These are phyloP conservation scores for Silene latifolia DNA, from an alignment of 148 eudicot genomes.

Conservation along the genomic window DNA sequence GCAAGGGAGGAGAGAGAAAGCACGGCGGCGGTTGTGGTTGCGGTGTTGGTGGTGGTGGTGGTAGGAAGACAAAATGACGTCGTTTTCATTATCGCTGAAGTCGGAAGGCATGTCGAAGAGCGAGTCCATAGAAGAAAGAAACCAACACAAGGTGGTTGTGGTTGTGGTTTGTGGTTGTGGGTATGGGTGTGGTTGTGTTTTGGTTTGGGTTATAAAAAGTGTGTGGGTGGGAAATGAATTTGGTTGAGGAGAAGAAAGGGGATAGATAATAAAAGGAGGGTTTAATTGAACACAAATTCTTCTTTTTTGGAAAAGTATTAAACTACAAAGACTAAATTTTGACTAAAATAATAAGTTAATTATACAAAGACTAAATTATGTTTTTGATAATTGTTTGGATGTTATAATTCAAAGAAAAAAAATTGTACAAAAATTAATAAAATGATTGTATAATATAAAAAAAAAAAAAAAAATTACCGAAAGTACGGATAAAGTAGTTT, in stretches of 20 bases:
- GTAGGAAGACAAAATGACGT: not conserved
- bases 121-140: too few species aligned
- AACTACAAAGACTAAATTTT: too few species aligned
- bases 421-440: too few species aligned
- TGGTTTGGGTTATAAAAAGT: not conserved
- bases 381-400: too few species aligned
- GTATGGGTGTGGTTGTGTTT: not conserved
- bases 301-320: too few species aligned
- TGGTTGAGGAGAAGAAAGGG: not conserved
- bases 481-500: too few species aligned
- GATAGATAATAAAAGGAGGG: not conserved
- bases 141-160: constrained; percentile 13
- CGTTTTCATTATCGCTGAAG: constrained; percentile 1
- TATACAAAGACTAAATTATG: too few species aligned
- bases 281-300: too few species aligned
- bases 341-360: too few species aligned
- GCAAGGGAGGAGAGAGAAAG: constrained; percentile 14
- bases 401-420: too few species aligned
- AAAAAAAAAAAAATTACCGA: too few species aligned
- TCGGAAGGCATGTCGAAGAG: constrained; percentile 44
- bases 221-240: not conserved
- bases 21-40: not conserved
- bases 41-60: not conserved
- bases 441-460: too few species aligned
- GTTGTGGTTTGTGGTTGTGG: constrained; percentile 22